phyloP scores from a whole-genome alignment of 2,329 filamentous ascomycete species.

The Paecilomyces sp. region DNA sequence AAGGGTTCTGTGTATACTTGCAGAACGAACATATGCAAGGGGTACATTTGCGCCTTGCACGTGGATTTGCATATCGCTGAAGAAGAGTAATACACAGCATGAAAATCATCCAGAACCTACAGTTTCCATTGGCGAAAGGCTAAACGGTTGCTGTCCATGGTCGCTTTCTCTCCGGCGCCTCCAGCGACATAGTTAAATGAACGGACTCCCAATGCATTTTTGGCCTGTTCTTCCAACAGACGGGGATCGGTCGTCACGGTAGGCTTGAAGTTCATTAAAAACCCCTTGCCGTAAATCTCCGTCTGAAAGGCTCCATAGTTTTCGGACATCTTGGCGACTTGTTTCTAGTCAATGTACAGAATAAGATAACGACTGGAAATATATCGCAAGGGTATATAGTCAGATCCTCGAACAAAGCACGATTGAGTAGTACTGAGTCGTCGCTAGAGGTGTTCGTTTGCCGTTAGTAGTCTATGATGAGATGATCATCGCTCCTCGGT shows the following conservation, averaged over 20 bases:
- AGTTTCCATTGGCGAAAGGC: conserved; percentile 49
- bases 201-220: conserved; percentile 38
- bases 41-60: neutral
- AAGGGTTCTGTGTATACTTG: neutral
- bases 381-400: neutral
- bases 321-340: conserved; percentile 18
- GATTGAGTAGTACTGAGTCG: neutral
- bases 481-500: neutral
- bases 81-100: neutral
- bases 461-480: no score
- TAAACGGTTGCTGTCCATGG: conserved; percentile 53
- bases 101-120: conserved; percentile 14
- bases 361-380: neutral
- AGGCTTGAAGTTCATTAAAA: conserved; percentile 43
- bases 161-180: conserved; percentile 56
- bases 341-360: neutral
- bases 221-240: conserved; percentile 50
- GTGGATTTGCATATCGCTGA: neutral
- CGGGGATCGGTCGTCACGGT: conserved; percentile 54
- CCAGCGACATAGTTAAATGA: conserved; percentile 56
- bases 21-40: neutral
- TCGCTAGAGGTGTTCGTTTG: no score
- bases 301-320: conserved; percentile 41
- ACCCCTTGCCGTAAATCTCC: conserved; percentile 47
- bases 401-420: no score